phyloP scores from a whole-genome alignment of 2,329 filamentous ascomycete genomes.

The Pseudogymnoascus sp. region DNA sequence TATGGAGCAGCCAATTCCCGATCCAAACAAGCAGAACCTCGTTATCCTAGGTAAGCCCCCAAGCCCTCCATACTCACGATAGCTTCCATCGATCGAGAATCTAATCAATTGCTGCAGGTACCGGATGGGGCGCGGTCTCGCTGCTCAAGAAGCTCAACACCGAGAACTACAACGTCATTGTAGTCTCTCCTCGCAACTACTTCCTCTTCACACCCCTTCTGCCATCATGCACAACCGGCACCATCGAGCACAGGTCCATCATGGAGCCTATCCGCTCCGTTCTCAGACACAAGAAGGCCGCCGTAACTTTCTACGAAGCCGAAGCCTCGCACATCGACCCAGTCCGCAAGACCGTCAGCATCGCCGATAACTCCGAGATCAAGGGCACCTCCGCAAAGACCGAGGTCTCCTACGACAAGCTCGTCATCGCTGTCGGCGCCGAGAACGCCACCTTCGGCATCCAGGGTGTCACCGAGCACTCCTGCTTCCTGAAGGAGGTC shows the following conservation, averaged over 20 bases:
- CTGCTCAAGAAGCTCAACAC: conserved; percentile 98
- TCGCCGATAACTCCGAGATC: conserved; percentile 88
- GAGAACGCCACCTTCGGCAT: conserved; percentile 99
- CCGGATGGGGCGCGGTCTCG: conserved; percentile 92
- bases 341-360: conserved; percentile 77
- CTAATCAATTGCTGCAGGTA: conserved; percentile 50
- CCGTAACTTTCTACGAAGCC: conserved; percentile 95
- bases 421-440: conserved; percentile 92
- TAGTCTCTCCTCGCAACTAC: conserved; percentile 97
- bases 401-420: conserved; percentile 95
- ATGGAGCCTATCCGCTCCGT: conserved; percentile 99
- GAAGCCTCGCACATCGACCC: conserved; percentile 94
- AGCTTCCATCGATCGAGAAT: conserved; percentile 9
- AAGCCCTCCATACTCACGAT: not conserved
- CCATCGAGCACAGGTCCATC: conserved; percentile 97
- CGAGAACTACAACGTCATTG: conserved; percentile 97
- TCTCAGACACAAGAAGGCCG: conserved; percentile 85
- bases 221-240: conserved; percentile 93
- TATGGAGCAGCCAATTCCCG: conserved; percentile 65
- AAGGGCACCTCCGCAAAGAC: conserved; percentile 75
- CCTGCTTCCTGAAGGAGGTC: conserved; percentile 98
- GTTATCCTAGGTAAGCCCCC: conserved; percentile 73
- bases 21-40: conserved; percentile 91
- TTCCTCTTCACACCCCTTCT: conserved; percentile 98
- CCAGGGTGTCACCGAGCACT: conserved; percentile 87